Conservation (phyloP, 768 basidiomycete genomes). For the Leccinum longicurvipes region DNA sequence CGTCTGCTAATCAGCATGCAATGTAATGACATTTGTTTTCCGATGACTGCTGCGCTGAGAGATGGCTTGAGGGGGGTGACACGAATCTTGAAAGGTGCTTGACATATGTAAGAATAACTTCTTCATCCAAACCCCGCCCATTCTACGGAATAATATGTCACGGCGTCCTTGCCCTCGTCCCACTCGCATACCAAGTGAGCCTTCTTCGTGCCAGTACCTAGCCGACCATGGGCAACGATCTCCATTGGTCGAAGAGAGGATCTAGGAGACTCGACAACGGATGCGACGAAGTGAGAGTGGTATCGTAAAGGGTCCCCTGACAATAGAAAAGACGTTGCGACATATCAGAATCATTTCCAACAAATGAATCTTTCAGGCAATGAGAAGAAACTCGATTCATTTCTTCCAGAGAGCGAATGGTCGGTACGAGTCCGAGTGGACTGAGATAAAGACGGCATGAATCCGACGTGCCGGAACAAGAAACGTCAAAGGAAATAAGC, state of each 20-base stretch:
- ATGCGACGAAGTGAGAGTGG: conserved; percentile 93
- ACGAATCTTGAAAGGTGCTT: background rate
- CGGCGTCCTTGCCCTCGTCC: conserved; percentile 66
- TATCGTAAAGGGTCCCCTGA: conserved; percentile 91
- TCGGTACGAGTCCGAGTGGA: background rate
- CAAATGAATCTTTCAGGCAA: background rate
- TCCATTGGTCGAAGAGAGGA: conserved; percentile 80
- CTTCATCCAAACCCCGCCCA: conserved; percentile 84
- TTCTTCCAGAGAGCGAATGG: background rate
- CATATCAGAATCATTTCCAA: conserved; percentile 7
- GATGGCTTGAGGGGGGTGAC: background rate
- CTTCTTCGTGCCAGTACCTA: conserved; percentile 98
- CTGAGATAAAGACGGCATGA: background rate
- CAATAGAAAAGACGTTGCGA: background rate
- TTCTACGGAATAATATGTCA: conserved; percentile 77
- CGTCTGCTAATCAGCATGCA: conserved; percentile 8
- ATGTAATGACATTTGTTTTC: background rate
- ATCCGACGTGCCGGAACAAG: background rate
- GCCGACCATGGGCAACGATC: conserved; percentile 89
- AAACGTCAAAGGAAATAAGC: background rate
- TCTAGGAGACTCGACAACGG: conserved; percentile 65
- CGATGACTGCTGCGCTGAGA: background rate
- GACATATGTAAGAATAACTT: background rate
- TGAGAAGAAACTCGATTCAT: background rate
- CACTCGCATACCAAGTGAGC: conserved; percentile 88